phyloP scores from a whole-genome alignment of 2,329 filamentous ascomycete species.

The Trichoderma sp. region DNA sequence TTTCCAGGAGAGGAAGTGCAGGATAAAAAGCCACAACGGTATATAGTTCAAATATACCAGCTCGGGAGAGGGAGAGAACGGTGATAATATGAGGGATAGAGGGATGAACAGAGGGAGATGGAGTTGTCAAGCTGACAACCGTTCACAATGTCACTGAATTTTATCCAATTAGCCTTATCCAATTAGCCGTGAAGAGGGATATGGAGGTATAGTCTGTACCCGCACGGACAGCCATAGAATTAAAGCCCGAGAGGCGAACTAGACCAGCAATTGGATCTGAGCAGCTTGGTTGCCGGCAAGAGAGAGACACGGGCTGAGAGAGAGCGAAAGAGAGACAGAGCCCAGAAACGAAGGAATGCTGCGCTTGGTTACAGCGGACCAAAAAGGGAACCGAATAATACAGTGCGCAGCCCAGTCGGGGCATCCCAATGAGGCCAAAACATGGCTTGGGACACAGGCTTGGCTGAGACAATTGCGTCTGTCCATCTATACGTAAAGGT shows the following conservation, averaged over 20 bases:
- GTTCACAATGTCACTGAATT: not conserved
- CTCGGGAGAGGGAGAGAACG: not conserved
- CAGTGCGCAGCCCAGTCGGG: constrained; percentile 17
- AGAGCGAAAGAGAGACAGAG: not conserved
- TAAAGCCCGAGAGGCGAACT: not conserved
- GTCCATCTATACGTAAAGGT: not conserved
- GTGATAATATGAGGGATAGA: constrained; percentile 1
- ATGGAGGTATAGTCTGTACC: not conserved
- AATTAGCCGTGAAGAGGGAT: not conserved
- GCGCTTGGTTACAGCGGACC: constrained; percentile 8
- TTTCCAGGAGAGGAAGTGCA: constrained; percentile 19
- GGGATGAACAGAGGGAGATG: constrained; percentile 9
- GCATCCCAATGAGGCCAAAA: not conserved
- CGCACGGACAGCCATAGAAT: not conserved
- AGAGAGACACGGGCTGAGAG: constrained; percentile 4
- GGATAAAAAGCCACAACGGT: not conserved
- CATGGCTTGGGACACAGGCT: not conserved
- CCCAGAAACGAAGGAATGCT: constrained; percentile 19
- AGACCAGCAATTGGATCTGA: not conserved
- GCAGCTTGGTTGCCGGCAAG: not conserved
- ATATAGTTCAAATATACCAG: not conserved
- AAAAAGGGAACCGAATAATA: constrained; percentile 21
- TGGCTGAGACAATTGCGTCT: constrained; percentile 15
- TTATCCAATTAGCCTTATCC: not conserved
- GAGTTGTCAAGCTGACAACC: not conserved